These are phyloP conservation scores for Eutypa lata DNA, from an alignment of 2,329 filamentous ascomycete genomes.

Conservation along the genomic window DNA sequence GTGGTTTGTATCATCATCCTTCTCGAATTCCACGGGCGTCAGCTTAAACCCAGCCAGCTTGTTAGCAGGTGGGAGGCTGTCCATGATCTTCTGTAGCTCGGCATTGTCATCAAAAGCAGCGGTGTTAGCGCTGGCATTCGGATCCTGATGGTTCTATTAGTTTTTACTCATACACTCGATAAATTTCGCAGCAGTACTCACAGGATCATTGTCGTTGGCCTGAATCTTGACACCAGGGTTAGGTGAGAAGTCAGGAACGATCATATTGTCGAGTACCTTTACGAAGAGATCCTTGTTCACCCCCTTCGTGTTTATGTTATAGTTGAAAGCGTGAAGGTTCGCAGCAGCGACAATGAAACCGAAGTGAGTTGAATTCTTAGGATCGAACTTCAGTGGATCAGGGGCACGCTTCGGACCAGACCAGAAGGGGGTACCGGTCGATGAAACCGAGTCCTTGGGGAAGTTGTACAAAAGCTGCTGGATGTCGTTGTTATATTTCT, in stretches of 20 bases:
- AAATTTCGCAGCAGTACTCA: conserved; percentile 36
- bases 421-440: conserved; percentile 90
- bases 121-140: conserved; percentile 61
- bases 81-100: conserved; percentile 71
- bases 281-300: conserved; percentile 69
- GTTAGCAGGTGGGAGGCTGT: conserved; percentile 73
- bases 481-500: conserved; percentile 95
- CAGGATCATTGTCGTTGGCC: conserved; percentile 87
- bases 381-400: conserved; percentile 84
- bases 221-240: conserved; percentile 94
- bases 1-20: conserved; percentile 96
- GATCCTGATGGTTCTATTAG: conserved; percentile 54
- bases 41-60: conserved; percentile 85
- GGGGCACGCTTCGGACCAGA: conserved; percentile 97
- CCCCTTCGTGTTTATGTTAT: conserved; percentile 85
- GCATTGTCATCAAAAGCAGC: conserved; percentile 65
- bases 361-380: conserved; percentile 80
- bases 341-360: conserved; percentile 84
- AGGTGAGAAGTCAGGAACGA: conserved; percentile 91
- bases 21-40: conserved; percentile 92
- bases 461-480: conserved; percentile 96
- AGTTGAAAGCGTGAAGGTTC: conserved; percentile 96
- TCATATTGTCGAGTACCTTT: conserved; percentile 84
- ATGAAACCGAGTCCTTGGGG: conserved; percentile 88
- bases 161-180: conserved; percentile 1